A percentile compares a stretch with the other conserved stretches of the same genome.
Conservation (phyloP, 352 stramenopile genomes). For the Globisporangium iwayamae region DNA sequence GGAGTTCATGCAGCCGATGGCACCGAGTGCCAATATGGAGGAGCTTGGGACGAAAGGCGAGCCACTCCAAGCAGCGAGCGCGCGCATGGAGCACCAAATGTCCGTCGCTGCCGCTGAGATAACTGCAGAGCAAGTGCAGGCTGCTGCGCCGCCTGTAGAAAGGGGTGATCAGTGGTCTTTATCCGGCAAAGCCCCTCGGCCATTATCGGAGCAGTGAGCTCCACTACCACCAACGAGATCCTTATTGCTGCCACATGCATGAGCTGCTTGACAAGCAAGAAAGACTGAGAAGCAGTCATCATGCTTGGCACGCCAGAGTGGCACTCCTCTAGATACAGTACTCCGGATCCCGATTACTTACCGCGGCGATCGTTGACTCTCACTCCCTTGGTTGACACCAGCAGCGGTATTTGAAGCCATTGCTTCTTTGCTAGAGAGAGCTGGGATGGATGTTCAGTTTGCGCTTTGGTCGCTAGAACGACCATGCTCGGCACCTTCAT, state of each 20-base stretch:
- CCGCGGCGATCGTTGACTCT: too few relatives aligned
- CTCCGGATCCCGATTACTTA: too few relatives aligned
- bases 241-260: too few relatives aligned
- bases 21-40: not conserved
- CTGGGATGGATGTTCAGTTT: not conserved
- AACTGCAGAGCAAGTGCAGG: not conserved
- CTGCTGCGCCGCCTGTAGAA: not conserved
- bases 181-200: not conserved
- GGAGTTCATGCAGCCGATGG: constrained; percentile 3
- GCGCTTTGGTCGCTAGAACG: not conserved
- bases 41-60: not conserved
- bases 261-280: too few relatives aligned
- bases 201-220: not conserved
- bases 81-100: constrained; percentile 16
- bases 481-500: not conserved
- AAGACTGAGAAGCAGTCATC: too few relatives aligned
- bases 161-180: not conserved
- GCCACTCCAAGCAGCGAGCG: not conserved
- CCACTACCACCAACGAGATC: too few relatives aligned
- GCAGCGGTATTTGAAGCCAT: not conserved
- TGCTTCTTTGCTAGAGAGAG: not conserved
- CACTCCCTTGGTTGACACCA: not conserved
- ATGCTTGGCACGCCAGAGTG: too few relatives aligned
- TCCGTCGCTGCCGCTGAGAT: not conserved
- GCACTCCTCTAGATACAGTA: too few relatives aligned